Evolutionary conservation across 2,329 filamentous ascomycete species (phyloP), one percentile per base, ranked within the genome.

Genomic region (Rachicladosporium sp.): DNA sequence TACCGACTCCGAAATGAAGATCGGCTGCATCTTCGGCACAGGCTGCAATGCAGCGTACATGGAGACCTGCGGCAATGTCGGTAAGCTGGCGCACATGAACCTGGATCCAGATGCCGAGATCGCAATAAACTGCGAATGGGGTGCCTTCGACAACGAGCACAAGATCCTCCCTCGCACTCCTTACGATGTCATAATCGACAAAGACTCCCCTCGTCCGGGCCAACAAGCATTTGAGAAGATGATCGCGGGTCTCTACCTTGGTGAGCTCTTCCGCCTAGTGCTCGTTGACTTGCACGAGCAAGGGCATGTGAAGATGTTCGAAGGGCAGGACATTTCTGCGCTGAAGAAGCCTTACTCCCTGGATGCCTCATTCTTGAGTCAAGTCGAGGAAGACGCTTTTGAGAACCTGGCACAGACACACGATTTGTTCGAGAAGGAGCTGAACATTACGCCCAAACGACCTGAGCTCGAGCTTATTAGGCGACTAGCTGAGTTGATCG

Each of bases 1-100:
- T 66, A 96, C 89, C n/a, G 88, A 98, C 59, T 69, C 80, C 34
- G 77, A 80, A 51, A 93, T 95, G 76, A 87, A 79, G 66, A 91
- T 96, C 54, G 91, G 91, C 41, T 95, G 89, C 64, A 98, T 98
- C 58, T 98, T 98, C 55, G 91, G 91, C 53, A 98, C 91, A 9
- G 91, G 91, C 43, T 95, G 91, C 68, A 98, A 98, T 56, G 91
- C 89, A 31, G 91, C 91, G 31, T 98, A 98, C 68, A 93, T 98
- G 82, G 91, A 98, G 65, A 67, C 93, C 55, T 84, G 77, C 48
- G 87, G 86, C 48, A 84, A 81, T 9, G 86, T 98, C 48, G 89
- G 88, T 48, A 98, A 98, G 71, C 76, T 98, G 40, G 85, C 82
- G 8, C 78, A 95, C 66, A 75, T 93, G 71, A 91, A 93, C 55